Evolutionary conservation across 371 early-diverging fungal genomes (phyloP).

Genomic region (Mucor irregularis): DNA sequence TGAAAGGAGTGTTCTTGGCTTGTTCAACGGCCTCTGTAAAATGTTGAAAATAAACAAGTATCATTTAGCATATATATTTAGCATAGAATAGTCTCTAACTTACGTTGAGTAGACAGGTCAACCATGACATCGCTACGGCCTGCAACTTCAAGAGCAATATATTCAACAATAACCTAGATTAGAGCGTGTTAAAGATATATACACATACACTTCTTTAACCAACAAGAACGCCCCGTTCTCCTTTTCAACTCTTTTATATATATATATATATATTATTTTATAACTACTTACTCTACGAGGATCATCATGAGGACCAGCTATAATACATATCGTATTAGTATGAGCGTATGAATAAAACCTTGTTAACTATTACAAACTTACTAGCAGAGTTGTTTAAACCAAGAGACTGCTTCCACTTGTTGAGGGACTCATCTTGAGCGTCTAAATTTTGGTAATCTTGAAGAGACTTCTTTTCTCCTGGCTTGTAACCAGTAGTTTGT

Average conservation of each 20-base stretch:
- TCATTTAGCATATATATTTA: too few relatives aligned
- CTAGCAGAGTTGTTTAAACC: slow-evolving; percentile 63
- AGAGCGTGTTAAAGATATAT: background rate
- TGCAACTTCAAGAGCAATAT: slow-evolving; percentile 81
- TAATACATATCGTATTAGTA: background rate
- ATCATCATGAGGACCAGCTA: slow-evolving; percentile 59
- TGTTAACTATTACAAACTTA: slow-evolving; percentile 3
- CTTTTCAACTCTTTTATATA: background rate
- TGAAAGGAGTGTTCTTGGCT: slow-evolving; percentile 73
- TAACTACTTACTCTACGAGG: slow-evolving; percentile 62
- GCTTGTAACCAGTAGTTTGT: slow-evolving; percentile 78
- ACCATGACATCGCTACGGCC: slow-evolving; percentile 84
- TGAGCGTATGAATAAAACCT: background rate
- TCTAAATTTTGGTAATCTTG: slow-evolving; percentile 86
- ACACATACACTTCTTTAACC: background rate
- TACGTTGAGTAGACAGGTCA: slow-evolving; percentile 79
- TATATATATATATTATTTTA: background rate
- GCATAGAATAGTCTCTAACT: too few relatives aligned
- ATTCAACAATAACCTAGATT: slow-evolving; percentile 67
- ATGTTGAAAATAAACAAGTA: too few relatives aligned
- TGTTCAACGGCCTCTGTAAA: slow-evolving; percentile 51
- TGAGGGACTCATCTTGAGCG: slow-evolving; percentile 90
- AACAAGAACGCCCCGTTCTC: background rate
- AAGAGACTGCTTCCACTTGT: slow-evolving; percentile 95
- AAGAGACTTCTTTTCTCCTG: slow-evolving; percentile 88